Percentiles rank a stretch among this genome's conserved stretches.
Evolutionary conservation across 1,284 basidiomycete genomes (phyloP).

Genomic region (Cerrena zonata): DNA sequence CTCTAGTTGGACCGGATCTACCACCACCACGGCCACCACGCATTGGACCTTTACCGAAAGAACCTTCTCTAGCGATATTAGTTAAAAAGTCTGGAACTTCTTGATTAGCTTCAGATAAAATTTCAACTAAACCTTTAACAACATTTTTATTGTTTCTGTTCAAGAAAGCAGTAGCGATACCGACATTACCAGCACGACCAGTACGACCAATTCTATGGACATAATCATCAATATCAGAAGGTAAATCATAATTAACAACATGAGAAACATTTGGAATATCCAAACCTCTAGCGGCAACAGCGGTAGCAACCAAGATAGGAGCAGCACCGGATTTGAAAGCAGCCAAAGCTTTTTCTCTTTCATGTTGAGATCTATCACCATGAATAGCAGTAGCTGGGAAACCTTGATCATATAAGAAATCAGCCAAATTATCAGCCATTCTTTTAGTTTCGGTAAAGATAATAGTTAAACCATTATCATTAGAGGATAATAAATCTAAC

Average conservation of each 20-base stretch:
- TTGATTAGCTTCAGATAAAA: too few species aligned
- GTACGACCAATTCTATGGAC: too few species aligned
- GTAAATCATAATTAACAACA: too few species aligned
- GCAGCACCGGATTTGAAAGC: constrained; percentile 98
- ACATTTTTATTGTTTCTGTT: too few species aligned
- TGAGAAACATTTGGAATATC: too few species aligned
- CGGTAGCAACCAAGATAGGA: constrained; percentile 96
- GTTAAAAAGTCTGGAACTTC: too few species aligned
- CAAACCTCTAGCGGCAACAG: constrained; percentile 97
- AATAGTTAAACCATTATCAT: constrained; percentile 96
- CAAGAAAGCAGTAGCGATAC: too few species aligned
- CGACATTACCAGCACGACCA: too few species aligned
- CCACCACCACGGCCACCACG: constrained; percentile 53
- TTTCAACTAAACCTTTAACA: too few species aligned
- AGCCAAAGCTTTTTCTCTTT: constrained; percentile 96
- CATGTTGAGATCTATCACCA: constrained; percentile 95
- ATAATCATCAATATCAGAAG: too few species aligned
- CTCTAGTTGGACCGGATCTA: constrained; percentile 50
- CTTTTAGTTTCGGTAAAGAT: constrained; percentile 98
- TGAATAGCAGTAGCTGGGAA: constrained; percentile 99
- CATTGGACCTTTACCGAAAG: too few species aligned
- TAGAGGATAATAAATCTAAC: constrained; percentile 93
- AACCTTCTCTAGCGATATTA: too few species aligned
- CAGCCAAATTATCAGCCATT: constrained; percentile 96
- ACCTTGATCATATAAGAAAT: constrained; percentile 92